phyloP scores from a whole-genome alignment of 75 land plant species.

The Pinus taeda region DNA sequence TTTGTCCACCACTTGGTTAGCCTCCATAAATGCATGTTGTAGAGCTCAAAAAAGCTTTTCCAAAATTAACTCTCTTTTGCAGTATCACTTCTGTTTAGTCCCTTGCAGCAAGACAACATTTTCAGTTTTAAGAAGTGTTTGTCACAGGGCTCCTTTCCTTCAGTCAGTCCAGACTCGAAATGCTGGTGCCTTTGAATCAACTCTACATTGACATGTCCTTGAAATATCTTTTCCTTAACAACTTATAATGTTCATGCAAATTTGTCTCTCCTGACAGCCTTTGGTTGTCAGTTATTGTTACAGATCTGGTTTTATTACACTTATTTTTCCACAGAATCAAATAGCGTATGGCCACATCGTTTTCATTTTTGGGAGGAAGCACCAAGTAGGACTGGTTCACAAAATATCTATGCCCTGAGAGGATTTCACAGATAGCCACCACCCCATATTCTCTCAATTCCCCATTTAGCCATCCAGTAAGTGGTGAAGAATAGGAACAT shows the following conservation, averaged over 20 bases:
- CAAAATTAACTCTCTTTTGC: too few relatives aligned
- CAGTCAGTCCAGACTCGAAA: not conserved
- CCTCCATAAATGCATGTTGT: too few relatives aligned
- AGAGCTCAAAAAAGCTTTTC: too few relatives aligned
- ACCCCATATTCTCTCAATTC: conserved; percentile 12
- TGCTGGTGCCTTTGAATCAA: not conserved
- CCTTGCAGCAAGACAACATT: too few relatives aligned
- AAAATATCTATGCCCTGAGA: conserved; percentile 1
- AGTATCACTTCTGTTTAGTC: too few relatives aligned
- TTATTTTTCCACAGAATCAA: conserved; percentile 13
- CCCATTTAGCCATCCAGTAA: conserved; percentile 3
- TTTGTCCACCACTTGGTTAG: too few relatives aligned
- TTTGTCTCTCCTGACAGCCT: not conserved
- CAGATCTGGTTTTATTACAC: not conserved
- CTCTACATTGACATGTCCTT: not conserved
- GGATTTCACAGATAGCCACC: conserved; percentile 30
- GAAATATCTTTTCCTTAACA: not conserved
- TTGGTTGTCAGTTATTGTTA: not conserved
- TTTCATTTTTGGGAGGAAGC: conserved; percentile 26
- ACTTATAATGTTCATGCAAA: conserved; percentile 8
- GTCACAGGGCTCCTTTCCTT: not conserved
- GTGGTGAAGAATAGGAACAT: conserved; percentile 1
- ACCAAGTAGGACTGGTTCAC: conserved; percentile 2
- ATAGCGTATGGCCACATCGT: conserved; percentile 30
- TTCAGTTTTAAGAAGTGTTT: too few relatives aligned